phyloP scores from a whole-genome alignment of 2,329 filamentous ascomycete genomes.

The Basipetospora chlamydospora region DNA sequence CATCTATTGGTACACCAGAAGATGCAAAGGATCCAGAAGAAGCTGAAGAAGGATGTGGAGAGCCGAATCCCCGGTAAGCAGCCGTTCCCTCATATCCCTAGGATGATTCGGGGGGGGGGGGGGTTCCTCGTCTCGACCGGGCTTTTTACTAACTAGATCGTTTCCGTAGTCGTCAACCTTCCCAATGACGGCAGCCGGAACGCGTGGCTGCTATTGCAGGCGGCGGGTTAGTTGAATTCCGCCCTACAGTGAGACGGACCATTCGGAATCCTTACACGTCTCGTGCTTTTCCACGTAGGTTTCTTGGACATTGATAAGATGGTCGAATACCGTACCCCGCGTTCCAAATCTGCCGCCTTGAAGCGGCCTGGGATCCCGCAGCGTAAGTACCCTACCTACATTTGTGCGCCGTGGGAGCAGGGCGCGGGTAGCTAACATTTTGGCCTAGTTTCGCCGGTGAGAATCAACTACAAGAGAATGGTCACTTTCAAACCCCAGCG shows the following conservation, averaged over 20 bases:
- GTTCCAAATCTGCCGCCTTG: constrained; percentile 12
- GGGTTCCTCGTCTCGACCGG: constrained; percentile 7
- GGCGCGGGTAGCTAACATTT: neutral
- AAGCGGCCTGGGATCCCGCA: constrained; percentile 13
- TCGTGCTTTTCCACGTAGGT: too few relatives aligned
- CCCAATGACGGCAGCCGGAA: too few relatives aligned
- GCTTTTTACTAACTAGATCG: constrained; percentile 4
- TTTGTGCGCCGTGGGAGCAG: neutral
- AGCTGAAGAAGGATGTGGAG: constrained; percentile 12
- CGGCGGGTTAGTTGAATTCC: neutral
- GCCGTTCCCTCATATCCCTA: too few relatives aligned
- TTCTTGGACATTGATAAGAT: constrained; percentile 24
- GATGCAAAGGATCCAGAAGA: constrained; percentile 6
- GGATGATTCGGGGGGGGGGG: too few relatives aligned
- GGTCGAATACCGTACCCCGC: constrained; percentile 18
- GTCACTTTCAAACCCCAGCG: constrained; percentile 10
- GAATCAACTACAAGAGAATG: constrained; percentile 5
- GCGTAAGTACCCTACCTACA: constrained; percentile 2
- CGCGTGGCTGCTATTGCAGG: constrained; percentile 18
- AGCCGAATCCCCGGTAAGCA: constrained; percentile 13
- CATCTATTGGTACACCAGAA: neutral
- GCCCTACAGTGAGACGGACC: neutral
- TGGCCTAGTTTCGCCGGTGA: constrained; percentile 9
- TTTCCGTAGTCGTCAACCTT: too few relatives aligned
- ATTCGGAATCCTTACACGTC: constrained; percentile 6